Evolutionary conservation across 768 basidiomycete species (phyloP).

Genomic region (Macrolepiota fuliginosa): DNA sequence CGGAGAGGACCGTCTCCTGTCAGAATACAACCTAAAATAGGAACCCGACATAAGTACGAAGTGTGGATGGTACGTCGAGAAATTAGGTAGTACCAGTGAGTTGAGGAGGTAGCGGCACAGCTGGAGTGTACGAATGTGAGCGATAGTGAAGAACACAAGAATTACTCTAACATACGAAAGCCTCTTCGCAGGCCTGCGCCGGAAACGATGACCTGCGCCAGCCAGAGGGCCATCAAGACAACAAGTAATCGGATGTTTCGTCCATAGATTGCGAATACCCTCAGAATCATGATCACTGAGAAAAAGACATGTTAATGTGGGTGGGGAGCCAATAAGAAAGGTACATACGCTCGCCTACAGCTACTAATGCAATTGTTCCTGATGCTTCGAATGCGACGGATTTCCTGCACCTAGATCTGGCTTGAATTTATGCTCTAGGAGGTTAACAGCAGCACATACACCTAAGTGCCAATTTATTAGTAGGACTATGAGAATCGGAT

Average conservation of each 20-base stretch:
- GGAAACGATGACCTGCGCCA: slow-evolving; percentile 23
- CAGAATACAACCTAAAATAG: slow-evolving; percentile 24
- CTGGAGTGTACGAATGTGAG: slow-evolving; percentile 9
- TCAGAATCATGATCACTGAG: slow-evolving; percentile 30
- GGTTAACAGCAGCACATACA: neutral
- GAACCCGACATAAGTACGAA: neutral
- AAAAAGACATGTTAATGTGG: neutral
- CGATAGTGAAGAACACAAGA: too few species aligned
- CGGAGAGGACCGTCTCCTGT: slow-evolving; percentile 19
- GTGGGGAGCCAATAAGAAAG: neutral
- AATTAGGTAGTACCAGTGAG: slow-evolving; percentile 18
- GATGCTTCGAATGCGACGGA: slow-evolving; percentile 29
- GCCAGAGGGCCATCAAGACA: slow-evolving; percentile 22
- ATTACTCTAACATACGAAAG: slow-evolving; percentile 19
- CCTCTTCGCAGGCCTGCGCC: slow-evolving; percentile 21
- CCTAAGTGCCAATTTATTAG: neutral
- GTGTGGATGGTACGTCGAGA: neutral
- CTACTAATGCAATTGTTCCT: slow-evolving; percentile 23
- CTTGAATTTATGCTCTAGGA: neutral
- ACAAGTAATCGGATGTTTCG: slow-evolving; percentile 17
- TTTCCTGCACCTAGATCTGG: slow-evolving; percentile 18
- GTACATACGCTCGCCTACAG: slow-evolving; percentile 17
- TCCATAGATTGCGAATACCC: slow-evolving; percentile 28
- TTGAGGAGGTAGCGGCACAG: slow-evolving; percentile 21
- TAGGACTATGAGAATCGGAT: neutral